These are phyloP conservation scores for Entonaema liquescens DNA, from an alignment of 495 filamentous ascomycete species.

Conservation along the genomic window DNA sequence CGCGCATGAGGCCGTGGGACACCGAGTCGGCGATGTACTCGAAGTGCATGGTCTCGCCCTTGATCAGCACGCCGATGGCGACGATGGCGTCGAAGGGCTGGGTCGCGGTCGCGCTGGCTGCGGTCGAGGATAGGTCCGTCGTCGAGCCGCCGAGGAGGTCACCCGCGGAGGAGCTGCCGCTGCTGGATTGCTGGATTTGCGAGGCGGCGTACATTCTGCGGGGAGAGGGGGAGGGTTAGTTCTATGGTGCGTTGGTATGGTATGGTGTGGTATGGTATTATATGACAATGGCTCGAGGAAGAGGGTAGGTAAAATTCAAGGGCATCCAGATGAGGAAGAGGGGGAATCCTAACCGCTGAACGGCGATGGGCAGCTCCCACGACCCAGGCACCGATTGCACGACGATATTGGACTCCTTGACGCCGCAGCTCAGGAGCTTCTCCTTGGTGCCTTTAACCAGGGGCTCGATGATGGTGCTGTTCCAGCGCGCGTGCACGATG, in stretches of 20 bases:
- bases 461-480: slow-evolving; percentile 75
- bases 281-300: not conserved
- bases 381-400: slow-evolving; percentile 89
- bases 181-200: slow-evolving; percentile 78
- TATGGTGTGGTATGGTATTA: too few species aligned
- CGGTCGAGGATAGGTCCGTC: slow-evolving; percentile 62
- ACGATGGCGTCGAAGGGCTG: slow-evolving; percentile 91
- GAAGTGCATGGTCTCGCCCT: slow-evolving; percentile 98
- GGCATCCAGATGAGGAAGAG: not conserved
- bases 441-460: slow-evolving; percentile 73
- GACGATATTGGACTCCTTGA: slow-evolving; percentile 86
- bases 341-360: slow-evolving; percentile 69
- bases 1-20: slow-evolving; percentile 89
- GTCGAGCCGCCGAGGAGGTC: slow-evolving; percentile 79
- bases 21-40: slow-evolving; percentile 96
- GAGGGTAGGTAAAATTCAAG: not conserved
- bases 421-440: slow-evolving; percentile 69
- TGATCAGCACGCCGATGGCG: slow-evolving; percentile 95
- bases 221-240: not conserved
- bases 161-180: slow-evolving; percentile 70
- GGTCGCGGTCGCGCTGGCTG: slow-evolving; percentile 42
- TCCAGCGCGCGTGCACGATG: slow-evolving; percentile 97
- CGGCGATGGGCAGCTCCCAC: slow-evolving; percentile 91
- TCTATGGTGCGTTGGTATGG: not conserved
- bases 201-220: slow-evolving; percentile 83